Conservation (phyloP, 1,139 yeast genomes). For the Geotrichum reessii region DNA sequence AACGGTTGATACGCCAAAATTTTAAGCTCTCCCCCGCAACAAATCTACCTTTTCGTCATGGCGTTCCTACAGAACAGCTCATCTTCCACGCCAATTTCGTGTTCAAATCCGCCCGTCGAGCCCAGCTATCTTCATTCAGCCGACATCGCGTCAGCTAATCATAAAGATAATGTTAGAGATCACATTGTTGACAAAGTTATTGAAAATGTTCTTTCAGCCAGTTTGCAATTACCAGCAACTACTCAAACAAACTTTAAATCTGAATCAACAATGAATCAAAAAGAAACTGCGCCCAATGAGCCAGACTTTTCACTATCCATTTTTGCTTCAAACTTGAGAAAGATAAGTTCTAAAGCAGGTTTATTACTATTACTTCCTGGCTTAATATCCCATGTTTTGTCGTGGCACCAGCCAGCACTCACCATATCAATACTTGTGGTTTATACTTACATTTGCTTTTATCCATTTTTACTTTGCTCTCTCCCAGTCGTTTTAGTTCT, state of each 20-base stretch:
- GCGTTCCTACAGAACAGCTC: background rate
- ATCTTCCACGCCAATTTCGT: background rate
- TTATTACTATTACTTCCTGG: conserved; percentile 12
- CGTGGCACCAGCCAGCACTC: conserved; percentile 21
- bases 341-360: conserved; percentile 15
- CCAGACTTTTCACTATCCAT: conserved; percentile 18
- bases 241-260: background rate
- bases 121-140: background rate
- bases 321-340: conserved; percentile 18
- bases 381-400: conserved; percentile 12
- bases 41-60: background rate
- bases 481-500: conserved; percentile 57
- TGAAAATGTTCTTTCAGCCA: conserved; percentile 13
- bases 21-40: background rate
- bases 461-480: conserved; percentile 64
- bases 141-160: background rate
- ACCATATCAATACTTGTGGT: conserved; percentile 33
- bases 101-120: background rate
- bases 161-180: conserved; percentile 1
- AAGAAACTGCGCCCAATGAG: background rate
- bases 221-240: conserved; percentile 1
- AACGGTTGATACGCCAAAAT: too few species aligned
- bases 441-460: conserved; percentile 40
- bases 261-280: background rate
- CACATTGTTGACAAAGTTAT: conserved; percentile 17